Evolutionary conservation across 371 early-diverging fungal species (phyloP).

Genomic region (Amoeboaphelidium protococcarum): DNA sequence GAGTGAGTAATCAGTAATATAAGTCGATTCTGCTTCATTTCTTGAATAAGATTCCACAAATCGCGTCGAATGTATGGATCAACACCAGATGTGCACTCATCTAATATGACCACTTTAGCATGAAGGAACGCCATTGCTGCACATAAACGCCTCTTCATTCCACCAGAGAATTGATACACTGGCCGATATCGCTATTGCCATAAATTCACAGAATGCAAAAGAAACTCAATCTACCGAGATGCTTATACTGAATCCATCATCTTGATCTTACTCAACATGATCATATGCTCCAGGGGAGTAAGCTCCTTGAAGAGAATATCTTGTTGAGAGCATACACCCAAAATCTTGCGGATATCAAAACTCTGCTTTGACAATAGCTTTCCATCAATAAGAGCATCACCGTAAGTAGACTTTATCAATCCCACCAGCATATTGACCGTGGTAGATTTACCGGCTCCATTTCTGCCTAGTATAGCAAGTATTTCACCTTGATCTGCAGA

Average conservation of each 20-base stretch:
- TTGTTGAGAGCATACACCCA: constrained; percentile 24
- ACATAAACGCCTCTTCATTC: constrained; percentile 31
- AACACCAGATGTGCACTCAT: constrained; percentile 27
- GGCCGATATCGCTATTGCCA: constrained; percentile 6
- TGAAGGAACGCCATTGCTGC: constrained; percentile 26
- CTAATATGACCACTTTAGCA: constrained; percentile 26
- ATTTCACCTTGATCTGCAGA: constrained; percentile 7
- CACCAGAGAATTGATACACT: constrained; percentile 20
- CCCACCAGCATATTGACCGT: constrained; percentile 12
- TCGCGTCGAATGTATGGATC: neutral
- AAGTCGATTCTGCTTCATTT: constrained; percentile 1
- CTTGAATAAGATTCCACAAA: constrained; percentile 2
- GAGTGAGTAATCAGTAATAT: constrained; percentile 9
- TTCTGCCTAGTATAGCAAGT: constrained; percentile 13
- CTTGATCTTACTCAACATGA: constrained; percentile 13
- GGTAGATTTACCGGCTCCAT: constrained; percentile 20
- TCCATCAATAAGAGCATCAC: constrained; percentile 6
- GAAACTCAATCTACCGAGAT: constrained; percentile 5
- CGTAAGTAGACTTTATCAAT: constrained; percentile 5
- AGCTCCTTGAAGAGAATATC: constrained; percentile 19
- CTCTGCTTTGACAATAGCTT: neutral
- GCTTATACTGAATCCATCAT: constrained; percentile 7
- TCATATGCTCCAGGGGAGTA: constrained; percentile 19
- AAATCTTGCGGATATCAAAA: neutral
- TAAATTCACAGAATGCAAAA: constrained; percentile 13